Conservation (phyloP, 768 basidiomycete species). For the Trametes cinnabarina region DNA sequence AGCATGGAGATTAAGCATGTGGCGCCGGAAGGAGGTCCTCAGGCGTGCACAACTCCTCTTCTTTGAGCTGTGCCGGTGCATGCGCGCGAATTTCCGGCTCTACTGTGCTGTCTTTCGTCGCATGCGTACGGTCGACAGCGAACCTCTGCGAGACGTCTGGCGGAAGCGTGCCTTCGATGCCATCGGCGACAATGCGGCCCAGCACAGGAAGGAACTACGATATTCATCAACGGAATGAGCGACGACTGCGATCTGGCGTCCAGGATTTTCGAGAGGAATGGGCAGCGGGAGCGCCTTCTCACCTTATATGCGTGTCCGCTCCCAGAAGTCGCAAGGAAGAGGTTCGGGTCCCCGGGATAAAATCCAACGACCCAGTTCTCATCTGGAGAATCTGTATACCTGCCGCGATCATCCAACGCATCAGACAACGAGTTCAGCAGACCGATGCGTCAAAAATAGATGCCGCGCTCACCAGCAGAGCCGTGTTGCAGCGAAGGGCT, state of each 20-base stretch:
- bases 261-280: background rate
- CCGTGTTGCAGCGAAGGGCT: slow-evolving; percentile 68
- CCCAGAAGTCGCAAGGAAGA: slow-evolving; percentile 84
- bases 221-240: too few relatives aligned
- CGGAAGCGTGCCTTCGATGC: slow-evolving; percentile 63
- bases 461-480: slow-evolving; percentile 74
- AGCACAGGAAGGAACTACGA: slow-evolving; percentile 82
- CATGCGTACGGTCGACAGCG: slow-evolving; percentile 48
- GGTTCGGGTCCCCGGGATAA: slow-evolving; percentile 52
- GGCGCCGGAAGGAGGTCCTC: slow-evolving; percentile 37
- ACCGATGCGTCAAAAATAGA: background rate
- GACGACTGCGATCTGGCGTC: background rate
- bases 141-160: slow-evolving; percentile 56
- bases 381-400: slow-evolving; percentile 89
- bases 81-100: slow-evolving; percentile 12
- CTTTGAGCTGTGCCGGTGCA: slow-evolving; percentile 39
- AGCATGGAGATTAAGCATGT: too few relatives aligned
- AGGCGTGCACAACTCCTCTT: slow-evolving; percentile 48
- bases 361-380: slow-evolving; percentile 88
- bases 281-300: background rate
- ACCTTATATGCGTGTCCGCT: slow-evolving; percentile 91
- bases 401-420: slow-evolving; percentile 29
- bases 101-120: background rate
- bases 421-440: too few relatives aligned
- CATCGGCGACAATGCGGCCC: slow-evolving; percentile 72